Percentiles rank a stretch among this genome's conserved stretches.
Conservation (phyloP, 768 basidiomycete species). For the Boletus reticulatus region DNA sequence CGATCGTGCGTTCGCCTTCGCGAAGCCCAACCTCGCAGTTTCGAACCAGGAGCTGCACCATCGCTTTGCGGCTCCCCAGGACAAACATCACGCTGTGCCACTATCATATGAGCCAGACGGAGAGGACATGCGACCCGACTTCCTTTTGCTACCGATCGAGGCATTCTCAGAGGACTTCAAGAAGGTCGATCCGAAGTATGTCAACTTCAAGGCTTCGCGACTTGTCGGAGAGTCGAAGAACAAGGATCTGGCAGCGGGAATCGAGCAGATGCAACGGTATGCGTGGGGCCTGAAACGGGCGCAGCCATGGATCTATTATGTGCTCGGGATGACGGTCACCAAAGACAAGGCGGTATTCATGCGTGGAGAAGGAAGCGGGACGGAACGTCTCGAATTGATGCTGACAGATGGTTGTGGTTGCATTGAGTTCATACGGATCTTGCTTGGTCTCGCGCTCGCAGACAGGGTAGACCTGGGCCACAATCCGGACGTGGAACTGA, state of each 20-base stretch:
- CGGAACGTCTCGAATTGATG: too few species aligned
- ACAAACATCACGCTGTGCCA: constrained; percentile 1
- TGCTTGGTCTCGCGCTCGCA: constrained; percentile 12
- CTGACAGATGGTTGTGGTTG: too few species aligned
- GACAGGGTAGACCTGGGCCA: constrained; percentile 4
- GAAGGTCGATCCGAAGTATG: not conserved
- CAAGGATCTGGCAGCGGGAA: not conserved
- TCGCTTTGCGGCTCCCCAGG: constrained; percentile 1
- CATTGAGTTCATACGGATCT: too few species aligned
- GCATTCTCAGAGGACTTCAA: constrained; percentile 4
- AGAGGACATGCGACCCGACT: constrained; percentile 9
- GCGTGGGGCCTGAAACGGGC: too few species aligned
- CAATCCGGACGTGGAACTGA: not conserved
- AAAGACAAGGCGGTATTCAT: too few species aligned
- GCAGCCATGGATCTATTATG: too few species aligned
- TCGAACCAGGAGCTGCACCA: not conserved
- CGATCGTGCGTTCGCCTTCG: constrained; percentile 5
- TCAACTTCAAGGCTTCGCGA: not conserved
- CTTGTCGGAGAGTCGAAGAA: constrained; percentile 10
- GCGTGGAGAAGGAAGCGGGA: too few species aligned
- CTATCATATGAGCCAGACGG: constrained; percentile 8
- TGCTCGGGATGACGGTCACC: too few species aligned
- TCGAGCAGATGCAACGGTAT: too few species aligned
- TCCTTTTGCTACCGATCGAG: constrained; percentile 11
- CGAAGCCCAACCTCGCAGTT: not conserved